Evolutionary conservation across 1,139 yeast genomes (phyloP).

Genomic region (Hyphopichia pseudoburtonii): DNA sequence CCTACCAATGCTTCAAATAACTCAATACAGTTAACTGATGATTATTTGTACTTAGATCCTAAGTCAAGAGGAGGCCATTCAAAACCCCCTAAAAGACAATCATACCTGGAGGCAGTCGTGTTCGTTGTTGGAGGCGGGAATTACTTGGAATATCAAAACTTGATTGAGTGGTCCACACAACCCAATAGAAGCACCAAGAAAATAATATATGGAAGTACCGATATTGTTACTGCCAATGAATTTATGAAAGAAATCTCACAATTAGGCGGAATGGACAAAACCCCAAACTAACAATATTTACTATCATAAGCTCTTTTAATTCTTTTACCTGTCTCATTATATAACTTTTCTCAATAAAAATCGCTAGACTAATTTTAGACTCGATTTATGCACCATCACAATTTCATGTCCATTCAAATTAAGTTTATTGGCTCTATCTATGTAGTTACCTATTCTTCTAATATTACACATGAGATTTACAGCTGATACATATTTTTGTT

Average conservation of each 20-base stretch:
- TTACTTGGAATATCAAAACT: constrained; percentile 87
- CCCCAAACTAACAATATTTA: no score
- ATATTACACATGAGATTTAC: no score
- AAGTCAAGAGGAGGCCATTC: constrained; percentile 87
- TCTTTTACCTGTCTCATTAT: no score
- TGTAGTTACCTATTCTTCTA: no score
- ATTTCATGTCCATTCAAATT: no score
- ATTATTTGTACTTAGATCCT: constrained; percentile 88
- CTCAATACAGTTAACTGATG: constrained; percentile 73
- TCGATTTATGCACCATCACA: no score
- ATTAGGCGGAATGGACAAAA: constrained; percentile 45
- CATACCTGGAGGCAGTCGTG: constrained; percentile 78
- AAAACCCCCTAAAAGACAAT: constrained; percentile 82
- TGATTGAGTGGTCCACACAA: constrained; percentile 78
- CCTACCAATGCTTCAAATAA: constrained; percentile 65
- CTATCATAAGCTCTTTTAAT: no score
- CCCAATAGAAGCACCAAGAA: constrained; percentile 35
- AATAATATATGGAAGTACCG: constrained; percentile 87
- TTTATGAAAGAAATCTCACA: constrained; percentile 72
- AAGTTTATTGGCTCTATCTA: no score
- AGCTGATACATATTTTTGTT: no score
- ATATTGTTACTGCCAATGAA: constrained; percentile 70
- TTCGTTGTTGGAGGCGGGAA: constrained; percentile 97
- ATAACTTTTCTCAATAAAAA: no score
- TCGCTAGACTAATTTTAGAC: no score